Conservation (phyloP, 208 protist species). For the Sergeia podlipaevii region DNA sequence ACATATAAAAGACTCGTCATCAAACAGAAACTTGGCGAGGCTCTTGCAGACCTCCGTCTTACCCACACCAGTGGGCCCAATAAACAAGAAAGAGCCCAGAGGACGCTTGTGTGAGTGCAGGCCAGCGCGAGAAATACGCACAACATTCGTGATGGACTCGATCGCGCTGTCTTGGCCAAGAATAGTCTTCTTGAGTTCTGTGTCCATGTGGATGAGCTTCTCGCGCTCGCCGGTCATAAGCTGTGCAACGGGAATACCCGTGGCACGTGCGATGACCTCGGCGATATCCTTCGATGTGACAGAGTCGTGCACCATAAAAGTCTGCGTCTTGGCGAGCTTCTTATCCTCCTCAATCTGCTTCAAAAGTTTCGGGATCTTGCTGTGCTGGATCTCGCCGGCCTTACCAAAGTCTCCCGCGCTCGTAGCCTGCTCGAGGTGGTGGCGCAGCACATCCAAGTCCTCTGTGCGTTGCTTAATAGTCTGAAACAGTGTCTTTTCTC, state of each 20-base stretch:
- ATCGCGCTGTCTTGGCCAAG: slow-evolving; percentile 98
- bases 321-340: slow-evolving; percentile 86
- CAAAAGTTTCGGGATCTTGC: slow-evolving; percentile 70
- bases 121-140: slow-evolving; percentile 95
- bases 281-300: slow-evolving; percentile 94
- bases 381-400: slow-evolving; percentile 81
- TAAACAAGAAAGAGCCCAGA: slow-evolving; percentile 96
- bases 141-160: slow-evolving; percentile 92
- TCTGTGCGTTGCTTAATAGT: slow-evolving; percentile 91
- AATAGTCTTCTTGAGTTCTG: slow-evolving; percentile 86
- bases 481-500: slow-evolving; percentile 88
- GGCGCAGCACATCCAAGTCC: slow-evolving; percentile 72
- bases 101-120: slow-evolving; percentile 89
- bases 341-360: slow-evolving; percentile 88
- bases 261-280: slow-evolving; percentile 95
- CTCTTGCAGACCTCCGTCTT: slow-evolving; percentile 97
- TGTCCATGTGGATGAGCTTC: slow-evolving; percentile 86
- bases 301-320: slow-evolving; percentile 93
- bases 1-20: slow-evolving; percentile 96
- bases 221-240: slow-evolving; percentile 89
- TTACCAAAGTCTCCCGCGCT: slow-evolving; percentile 62
- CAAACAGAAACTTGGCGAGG: slow-evolving; percentile 95
- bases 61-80: slow-evolving; percentile 95
- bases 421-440: slow-evolving; percentile 85
- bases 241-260: slow-evolving; percentile 96